Evolutionary conservation across 352 stramenopile genomes (phyloP).

Genomic region (Aphanomyces invadans): DNA sequence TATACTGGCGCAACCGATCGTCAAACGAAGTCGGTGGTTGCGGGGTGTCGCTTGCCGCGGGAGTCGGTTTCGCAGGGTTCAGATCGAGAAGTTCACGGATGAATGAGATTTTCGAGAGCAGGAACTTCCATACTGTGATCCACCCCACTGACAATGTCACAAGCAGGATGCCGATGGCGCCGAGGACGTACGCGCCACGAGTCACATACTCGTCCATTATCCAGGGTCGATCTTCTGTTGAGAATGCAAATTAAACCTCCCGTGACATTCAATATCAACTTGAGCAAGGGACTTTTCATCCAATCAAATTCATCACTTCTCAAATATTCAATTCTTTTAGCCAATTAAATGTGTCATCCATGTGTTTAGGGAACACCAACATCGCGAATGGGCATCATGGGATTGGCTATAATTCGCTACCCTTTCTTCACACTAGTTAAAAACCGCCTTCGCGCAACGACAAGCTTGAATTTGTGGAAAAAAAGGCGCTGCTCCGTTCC

Average conservation of each 20-base stretch:
- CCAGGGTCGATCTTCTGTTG: not conserved
- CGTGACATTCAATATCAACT: not conserved
- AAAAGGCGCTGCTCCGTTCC: no score
- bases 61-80: conserved; percentile 46
- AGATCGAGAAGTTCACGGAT: conserved; percentile 78
- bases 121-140: conserved; percentile 80
- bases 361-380: no score
- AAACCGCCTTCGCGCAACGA: no score
- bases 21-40: conserved; percentile 52
- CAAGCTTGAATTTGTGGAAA: no score
- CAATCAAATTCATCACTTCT: not conserved
- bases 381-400: no score
- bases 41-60: not conserved
- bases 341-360: no score
- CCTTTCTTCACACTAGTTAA: no score
- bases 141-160: conserved; percentile 63
- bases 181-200: conserved; percentile 59
- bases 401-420: not conserved
- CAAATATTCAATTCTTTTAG: not conserved
- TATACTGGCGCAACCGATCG: conserved; percentile 31
- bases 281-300: no score
- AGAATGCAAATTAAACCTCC: not conserved
- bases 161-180: conserved; percentile 74
- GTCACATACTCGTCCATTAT: conserved; percentile 28
- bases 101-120: conserved; percentile 77